phyloP scores from a whole-genome alignment of 2,329 filamentous ascomycete species.

The Ophiocordyceps camponoti-floridani region DNA sequence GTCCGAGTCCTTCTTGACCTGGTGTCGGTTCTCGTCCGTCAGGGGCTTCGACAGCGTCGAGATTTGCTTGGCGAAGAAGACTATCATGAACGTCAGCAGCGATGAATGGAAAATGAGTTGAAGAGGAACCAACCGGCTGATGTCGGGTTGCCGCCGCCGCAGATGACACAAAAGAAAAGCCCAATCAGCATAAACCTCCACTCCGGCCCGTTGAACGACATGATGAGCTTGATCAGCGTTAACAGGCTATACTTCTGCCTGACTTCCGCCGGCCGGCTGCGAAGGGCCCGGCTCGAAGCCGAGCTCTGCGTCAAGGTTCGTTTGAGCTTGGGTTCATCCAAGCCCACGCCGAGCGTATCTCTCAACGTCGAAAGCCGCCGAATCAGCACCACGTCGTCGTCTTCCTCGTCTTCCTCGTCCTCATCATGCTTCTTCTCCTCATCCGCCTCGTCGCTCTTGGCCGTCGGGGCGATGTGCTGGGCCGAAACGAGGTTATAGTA shows the following conservation, averaged over 20 bases:
- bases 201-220: constrained; percentile 61
- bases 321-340: constrained; percentile 7
- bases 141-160: constrained; percentile 63
- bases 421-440: constrained; percentile 15
- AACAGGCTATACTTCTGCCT: constrained; percentile 48
- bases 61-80: constrained; percentile 85
- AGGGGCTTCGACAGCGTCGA: constrained; percentile 41
- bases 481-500: constrained; percentile 52
- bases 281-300: constrained; percentile 53
- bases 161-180: constrained; percentile 55
- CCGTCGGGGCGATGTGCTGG: constrained; percentile 38
- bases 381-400: constrained; percentile 19
- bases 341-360: constrained; percentile 13
- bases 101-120: too few species aligned
- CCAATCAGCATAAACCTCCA: constrained; percentile 55
- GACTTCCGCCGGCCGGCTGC: constrained; percentile 29
- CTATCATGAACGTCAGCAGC: constrained; percentile 9
- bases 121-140: constrained; percentile 10
- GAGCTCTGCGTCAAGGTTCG: constrained; percentile 38
- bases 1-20: constrained; percentile 51
- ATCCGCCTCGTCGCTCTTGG: constrained; percentile 17
- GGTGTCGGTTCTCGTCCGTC: constrained; percentile 27
- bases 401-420: neutral
- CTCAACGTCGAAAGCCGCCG: constrained; percentile 27
- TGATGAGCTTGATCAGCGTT: constrained; percentile 63